Percentiles rank a stretch among this genome's conserved stretches.
Conservation (phyloP, 2,329 filamentous ascomycete species). For the Pseudogymnoascus sp. region DNA sequence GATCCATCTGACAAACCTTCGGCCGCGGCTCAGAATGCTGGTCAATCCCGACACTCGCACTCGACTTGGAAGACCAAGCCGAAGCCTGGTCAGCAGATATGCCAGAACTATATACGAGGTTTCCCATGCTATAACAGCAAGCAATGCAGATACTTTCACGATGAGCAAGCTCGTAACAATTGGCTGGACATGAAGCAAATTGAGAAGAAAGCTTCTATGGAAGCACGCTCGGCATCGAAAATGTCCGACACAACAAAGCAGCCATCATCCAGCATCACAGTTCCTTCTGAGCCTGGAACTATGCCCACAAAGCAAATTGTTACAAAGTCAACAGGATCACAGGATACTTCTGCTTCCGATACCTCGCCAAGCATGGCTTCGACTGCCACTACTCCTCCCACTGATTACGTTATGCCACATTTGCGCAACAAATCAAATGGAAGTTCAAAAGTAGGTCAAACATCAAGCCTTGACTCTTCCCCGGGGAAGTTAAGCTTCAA, state of each 20-base stretch:
- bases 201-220: background rate
- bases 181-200: background rate
- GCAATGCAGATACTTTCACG: background rate
- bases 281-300: background rate
- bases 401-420: background rate
- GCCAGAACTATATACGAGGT: background rate
- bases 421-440: background rate
- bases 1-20: background rate
- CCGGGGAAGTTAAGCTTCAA: background rate
- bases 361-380: background rate
- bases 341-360: background rate
- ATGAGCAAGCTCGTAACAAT: background rate
- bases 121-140: background rate
- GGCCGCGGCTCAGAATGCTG: background rate
- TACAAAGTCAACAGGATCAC: background rate
- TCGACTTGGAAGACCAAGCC: background rate
- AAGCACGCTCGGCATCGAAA: background rate
- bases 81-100: background rate
- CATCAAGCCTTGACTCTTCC: background rate
- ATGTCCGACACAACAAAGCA: background rate
- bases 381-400: background rate
- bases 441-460: background rate
- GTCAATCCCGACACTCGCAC: background rate
- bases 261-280: background rate
- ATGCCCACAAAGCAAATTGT: background rate